Conservation (phyloP, 306 rosid genomes). For the Adenanthera pavonina region DNA sequence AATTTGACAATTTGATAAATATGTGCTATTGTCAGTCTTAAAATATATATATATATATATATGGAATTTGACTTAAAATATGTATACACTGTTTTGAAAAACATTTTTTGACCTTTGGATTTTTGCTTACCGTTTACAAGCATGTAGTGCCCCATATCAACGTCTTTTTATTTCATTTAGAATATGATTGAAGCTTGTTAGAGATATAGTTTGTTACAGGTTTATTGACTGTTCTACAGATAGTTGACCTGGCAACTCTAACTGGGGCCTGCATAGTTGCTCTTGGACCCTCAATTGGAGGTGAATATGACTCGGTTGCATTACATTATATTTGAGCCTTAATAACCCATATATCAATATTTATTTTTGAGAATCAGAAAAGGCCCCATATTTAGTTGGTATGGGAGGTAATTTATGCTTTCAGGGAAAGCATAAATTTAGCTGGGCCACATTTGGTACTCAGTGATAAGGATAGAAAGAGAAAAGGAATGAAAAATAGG, state of each 20-base stretch:
- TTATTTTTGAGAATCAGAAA: neutral
- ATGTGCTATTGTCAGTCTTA: slow-evolving; percentile 1
- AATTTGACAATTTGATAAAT: slow-evolving; percentile 20
- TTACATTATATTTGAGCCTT: slow-evolving; percentile 7
- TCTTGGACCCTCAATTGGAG: slow-evolving; percentile 90
- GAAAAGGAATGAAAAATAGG: neutral
- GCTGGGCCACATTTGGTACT: neutral
- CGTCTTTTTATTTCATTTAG: slow-evolving; percentile 17
- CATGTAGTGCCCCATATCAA: neutral
- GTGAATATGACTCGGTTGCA: slow-evolving; percentile 39
- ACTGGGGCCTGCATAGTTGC: slow-evolving; percentile 86
- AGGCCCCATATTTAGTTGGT: neutral
- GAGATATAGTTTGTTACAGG: slow-evolving; percentile 26
- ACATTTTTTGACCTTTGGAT: slow-evolving; percentile 12
- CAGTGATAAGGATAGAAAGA: neutral
- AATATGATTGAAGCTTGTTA: slow-evolving; percentile 18
- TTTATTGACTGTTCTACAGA: slow-evolving; percentile 52
- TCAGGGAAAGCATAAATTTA: neutral
- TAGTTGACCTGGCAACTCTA: slow-evolving; percentile 87
- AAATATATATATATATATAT: too few relatives aligned
- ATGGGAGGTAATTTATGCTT: neutral
- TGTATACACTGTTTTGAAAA: slow-evolving; percentile 18
- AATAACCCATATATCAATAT: slow-evolving; percentile 8
- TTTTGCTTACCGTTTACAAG: neutral
- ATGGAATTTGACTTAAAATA: neutral